Evolutionary conservation across 176 grass and related monocot genomes (phyloP).

Genomic region (Phragmites australis): DNA sequence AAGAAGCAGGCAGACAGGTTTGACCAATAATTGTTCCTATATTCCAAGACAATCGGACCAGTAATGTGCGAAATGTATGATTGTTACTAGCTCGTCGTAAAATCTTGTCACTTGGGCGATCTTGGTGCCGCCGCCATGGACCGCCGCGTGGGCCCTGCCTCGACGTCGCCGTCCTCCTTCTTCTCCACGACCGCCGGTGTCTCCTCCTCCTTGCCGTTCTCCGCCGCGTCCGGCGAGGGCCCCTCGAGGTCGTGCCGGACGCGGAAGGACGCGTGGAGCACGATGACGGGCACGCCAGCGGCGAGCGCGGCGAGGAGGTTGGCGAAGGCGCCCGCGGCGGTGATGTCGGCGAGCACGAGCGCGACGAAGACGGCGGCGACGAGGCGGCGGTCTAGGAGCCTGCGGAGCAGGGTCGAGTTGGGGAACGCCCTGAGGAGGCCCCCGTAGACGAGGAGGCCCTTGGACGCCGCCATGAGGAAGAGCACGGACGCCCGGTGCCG

Average conservation of each 20-base stretch:
- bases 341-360: constrained; percentile 66
- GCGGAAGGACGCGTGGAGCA: constrained; percentile 74
- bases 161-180: constrained; percentile 68
- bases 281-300: constrained; percentile 50
- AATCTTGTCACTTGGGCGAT: constrained; percentile 46
- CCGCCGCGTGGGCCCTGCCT: constrained; percentile 46
- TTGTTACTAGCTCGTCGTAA: constrained; percentile 15
- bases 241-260: constrained; percentile 65
- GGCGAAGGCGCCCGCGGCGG: constrained; percentile 51
- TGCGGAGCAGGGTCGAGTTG: constrained; percentile 55
- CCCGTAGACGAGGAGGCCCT: constrained; percentile 72
- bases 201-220: constrained; percentile 40
- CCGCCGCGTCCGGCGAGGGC: constrained; percentile 24
- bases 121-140: constrained; percentile 39
- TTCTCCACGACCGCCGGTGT: constrained; percentile 56
- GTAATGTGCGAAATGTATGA: constrained; percentile 24
- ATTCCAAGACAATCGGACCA: constrained; percentile 1
- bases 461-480: constrained; percentile 85
- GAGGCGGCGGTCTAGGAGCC: constrained; percentile 69
- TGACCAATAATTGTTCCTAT: constrained; percentile 5
- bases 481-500: constrained; percentile 64
- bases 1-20: constrained; percentile 30
- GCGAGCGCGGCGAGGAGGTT: constrained; percentile 54
- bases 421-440: constrained; percentile 70
- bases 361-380: constrained; percentile 51